These are phyloP conservation scores for Raffaelea arxii DNA, from an alignment of 2,329 filamentous ascomycete genomes.

Conservation along the genomic window DNA sequence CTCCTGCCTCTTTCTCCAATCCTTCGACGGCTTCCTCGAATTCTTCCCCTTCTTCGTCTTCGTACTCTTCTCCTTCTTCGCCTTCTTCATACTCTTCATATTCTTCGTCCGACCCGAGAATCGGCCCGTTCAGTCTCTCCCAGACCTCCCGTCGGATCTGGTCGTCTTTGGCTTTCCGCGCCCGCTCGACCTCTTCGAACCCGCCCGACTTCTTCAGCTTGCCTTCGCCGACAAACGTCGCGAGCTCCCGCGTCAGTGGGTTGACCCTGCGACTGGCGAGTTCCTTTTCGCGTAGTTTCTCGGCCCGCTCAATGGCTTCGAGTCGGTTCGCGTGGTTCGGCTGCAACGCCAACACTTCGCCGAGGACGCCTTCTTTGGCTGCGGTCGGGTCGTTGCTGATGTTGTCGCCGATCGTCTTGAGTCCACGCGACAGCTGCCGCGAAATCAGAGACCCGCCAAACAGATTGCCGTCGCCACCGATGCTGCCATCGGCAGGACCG, in stretches of 20 bases:
- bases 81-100: not conserved
- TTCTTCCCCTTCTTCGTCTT: not conserved
- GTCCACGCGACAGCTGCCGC: slow-evolving; percentile 44
- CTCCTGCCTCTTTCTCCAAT: slow-evolving; percentile 30
- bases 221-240: slow-evolving; percentile 76
- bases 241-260: slow-evolving; percentile 74
- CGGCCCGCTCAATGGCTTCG: slow-evolving; percentile 94
- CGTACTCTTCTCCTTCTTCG: slow-evolving; percentile 1
- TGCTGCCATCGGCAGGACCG: slow-evolving; percentile 45
- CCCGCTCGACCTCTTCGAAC: slow-evolving; percentile 84
- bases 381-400: slow-evolving; percentile 54
- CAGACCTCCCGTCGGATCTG: slow-evolving; percentile 71
- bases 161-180: slow-evolving; percentile 79
- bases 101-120: slow-evolving; percentile 28
- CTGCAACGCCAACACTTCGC: slow-evolving; percentile 85
- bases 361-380: slow-evolving; percentile 84
- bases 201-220: slow-evolving; percentile 94
- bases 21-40: not conserved
- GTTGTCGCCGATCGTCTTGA: slow-evolving; percentile 42
- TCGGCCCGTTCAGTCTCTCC: slow-evolving; percentile 50
- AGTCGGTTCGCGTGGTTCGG: slow-evolving; percentile 89
- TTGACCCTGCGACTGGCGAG: slow-evolving; percentile 67
- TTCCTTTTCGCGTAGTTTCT: slow-evolving; percentile 83
- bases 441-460: slow-evolving; percentile 10
- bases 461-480: slow-evolving; percentile 21